These are phyloP conservation scores for Flaveria robusta DNA, from an alignment of 129 eudicot species.

Conservation along the genomic window DNA sequence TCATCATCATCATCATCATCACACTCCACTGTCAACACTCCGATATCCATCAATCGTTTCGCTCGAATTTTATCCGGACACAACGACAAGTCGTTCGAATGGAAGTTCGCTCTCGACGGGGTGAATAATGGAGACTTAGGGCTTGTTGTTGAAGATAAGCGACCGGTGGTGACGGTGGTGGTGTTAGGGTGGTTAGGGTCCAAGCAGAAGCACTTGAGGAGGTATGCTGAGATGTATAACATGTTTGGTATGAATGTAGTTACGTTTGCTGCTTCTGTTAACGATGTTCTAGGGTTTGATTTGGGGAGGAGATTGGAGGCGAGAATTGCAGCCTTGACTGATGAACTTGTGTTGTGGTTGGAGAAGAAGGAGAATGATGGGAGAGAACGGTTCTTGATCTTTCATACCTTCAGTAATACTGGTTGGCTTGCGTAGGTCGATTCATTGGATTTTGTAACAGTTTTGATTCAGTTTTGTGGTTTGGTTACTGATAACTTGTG, in stretches of 20 bases:
- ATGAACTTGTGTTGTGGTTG: conserved; percentile 63
- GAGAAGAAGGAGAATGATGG: conserved; percentile 53
- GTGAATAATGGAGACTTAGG: background rate
- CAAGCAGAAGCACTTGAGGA: conserved; percentile 66
- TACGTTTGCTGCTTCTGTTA: conserved; percentile 63
- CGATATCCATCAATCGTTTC: conserved; percentile 27
- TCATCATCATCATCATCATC: conserved; percentile 27
- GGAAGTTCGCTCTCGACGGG: conserved; percentile 39
- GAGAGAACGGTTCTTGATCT: conserved; percentile 63
- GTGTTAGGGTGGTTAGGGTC: conserved; percentile 92
- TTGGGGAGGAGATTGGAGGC: conserved; percentile 64
- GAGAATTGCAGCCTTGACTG: conserved; percentile 43
- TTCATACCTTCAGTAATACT: conserved; percentile 91
- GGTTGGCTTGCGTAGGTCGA: conserved; percentile 97
- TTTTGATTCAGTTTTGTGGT: background rate
- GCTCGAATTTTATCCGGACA: conserved; percentile 39
- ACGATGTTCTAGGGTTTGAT: conserved; percentile 69
- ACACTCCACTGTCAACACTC: conserved; percentile 7
- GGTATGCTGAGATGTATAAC: conserved; percentile 78
- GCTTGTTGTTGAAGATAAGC: conserved; percentile 17
- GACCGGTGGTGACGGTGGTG: conserved; percentile 62
- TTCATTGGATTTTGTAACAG: background rate
- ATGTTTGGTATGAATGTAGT: conserved; percentile 59
- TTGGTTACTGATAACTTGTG: background rate
- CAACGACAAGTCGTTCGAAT: conserved; percentile 27